Evolutionary conservation across 73 alveolate species (phyloP).

Genomic region (Symbiodinium natans): DNA sequence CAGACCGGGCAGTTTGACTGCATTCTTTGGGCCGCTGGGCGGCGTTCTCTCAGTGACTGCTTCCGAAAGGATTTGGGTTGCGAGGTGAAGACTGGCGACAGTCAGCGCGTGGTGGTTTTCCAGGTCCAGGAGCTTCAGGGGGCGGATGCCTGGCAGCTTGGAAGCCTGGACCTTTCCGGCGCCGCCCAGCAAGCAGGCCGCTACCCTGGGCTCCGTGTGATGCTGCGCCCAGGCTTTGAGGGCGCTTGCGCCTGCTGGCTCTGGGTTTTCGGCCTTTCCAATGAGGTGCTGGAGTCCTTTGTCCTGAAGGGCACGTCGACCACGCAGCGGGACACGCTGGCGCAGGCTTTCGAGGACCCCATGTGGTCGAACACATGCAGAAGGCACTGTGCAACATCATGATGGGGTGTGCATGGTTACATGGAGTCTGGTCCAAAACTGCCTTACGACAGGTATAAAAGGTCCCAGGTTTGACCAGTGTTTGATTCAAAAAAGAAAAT

Average conservation of each 20-base stretch:
- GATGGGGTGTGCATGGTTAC: neutral
- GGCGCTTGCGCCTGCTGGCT: conserved; percentile 85
- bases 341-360: conserved; percentile 53
- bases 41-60: conserved; percentile 31
- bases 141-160: conserved; percentile 73
- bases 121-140: conserved; percentile 66
- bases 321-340: neutral
- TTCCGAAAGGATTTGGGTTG: conserved; percentile 72
- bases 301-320: neutral
- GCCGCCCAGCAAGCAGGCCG: conserved; percentile 54
- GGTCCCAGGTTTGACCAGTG: no score
- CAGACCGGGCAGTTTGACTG: conserved; percentile 6
- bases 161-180: conserved; percentile 28
- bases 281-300: neutral
- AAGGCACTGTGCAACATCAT: neutral
- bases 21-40: conserved; percentile 78
- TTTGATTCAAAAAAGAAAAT: no score
- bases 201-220: conserved; percentile 34
- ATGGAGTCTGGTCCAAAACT: no score
- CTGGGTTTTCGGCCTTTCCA: neutral
- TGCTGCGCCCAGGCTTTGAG: conserved; percentile 93
- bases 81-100: conserved; percentile 66
- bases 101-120: conserved; percentile 82
- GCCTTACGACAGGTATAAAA: no score
- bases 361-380: neutral